These are phyloP conservation scores for Pistacia vera DNA, from an alignment of 345 rosid genomes.

Conservation along the genomic window DNA sequence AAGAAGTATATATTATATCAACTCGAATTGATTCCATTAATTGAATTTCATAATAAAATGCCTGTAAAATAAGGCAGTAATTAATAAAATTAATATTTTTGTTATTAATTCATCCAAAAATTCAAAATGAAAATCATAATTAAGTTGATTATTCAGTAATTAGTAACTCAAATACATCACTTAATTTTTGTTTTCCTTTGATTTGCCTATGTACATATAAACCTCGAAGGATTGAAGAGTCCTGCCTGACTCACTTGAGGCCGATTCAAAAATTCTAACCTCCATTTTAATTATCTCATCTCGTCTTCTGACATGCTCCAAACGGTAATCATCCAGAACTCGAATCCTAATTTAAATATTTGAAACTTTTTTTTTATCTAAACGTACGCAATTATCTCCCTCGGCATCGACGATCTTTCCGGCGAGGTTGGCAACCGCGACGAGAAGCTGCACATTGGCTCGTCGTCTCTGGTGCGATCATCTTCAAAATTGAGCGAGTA, in stretches of 20 bases:
- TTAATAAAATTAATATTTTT: too few species aligned
- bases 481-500: slow-evolving; percentile 77
- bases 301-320: too few species aligned
- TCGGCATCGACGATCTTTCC: not conserved
- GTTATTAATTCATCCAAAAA: too few species aligned
- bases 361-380: not conserved
- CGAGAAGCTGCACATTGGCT: slow-evolving; percentile 39
- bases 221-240: not conserved
- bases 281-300: too few species aligned
- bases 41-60: too few species aligned
- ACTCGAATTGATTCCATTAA: too few species aligned
- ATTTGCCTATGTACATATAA: not conserved
- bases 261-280: not conserved
- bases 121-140: too few species aligned
- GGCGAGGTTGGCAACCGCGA: slow-evolving; percentile 53
- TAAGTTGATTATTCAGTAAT: too few species aligned
- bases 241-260: not conserved
- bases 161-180: not conserved
- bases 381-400: slow-evolving; percentile 4
- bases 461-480: slow-evolving; percentile 38
- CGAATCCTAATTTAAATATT: not conserved
- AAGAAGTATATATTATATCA: too few species aligned
- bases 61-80: too few species aligned
- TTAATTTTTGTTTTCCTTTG: too few species aligned
- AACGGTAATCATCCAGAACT: not conserved